phyloP scores from a whole-genome alignment of 1,139 yeast genomes.

The Kodamaea ohmeri region DNA sequence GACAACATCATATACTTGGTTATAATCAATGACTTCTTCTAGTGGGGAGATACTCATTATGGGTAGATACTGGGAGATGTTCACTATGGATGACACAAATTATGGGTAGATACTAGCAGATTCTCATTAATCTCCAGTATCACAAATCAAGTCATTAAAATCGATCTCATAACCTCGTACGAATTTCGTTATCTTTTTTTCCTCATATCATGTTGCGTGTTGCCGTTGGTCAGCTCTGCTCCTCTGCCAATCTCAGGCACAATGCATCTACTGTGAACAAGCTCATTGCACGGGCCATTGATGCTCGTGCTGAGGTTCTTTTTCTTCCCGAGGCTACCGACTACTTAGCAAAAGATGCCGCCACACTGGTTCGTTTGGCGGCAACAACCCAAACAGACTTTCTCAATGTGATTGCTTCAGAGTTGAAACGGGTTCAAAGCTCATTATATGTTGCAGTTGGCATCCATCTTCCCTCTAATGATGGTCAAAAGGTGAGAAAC shows the following conservation, averaged over 20 bases:
- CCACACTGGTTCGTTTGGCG: constrained; percentile 62
- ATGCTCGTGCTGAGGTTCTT: constrained; percentile 56
- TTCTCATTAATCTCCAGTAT: too few species aligned
- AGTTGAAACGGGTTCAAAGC: constrained; percentile 38
- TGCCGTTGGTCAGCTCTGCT: constrained; percentile 87
- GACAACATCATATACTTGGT: too few species aligned
- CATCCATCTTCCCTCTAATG: constrained; percentile 68
- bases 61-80: too few species aligned
- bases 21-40: too few species aligned
- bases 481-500: constrained; percentile 55
- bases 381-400: constrained; percentile 52
- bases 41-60: too few species aligned
- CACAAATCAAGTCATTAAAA: too few species aligned
- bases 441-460: constrained; percentile 53
- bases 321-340: constrained; percentile 95
- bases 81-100: too few species aligned
- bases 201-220: constrained; percentile 33
- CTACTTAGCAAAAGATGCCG: constrained; percentile 69
- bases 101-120: too few species aligned
- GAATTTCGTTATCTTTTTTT: too few species aligned
- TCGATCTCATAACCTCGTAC: too few species aligned
- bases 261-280: constrained; percentile 60
- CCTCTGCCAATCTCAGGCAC: constrained; percentile 57
- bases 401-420: constrained; percentile 45
- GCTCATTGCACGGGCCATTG: constrained; percentile 62